Base-by-base conservation (phyloP, 192 early-diverging fungal genomes). In the Rhizoclosmatium sp. region DNA sequence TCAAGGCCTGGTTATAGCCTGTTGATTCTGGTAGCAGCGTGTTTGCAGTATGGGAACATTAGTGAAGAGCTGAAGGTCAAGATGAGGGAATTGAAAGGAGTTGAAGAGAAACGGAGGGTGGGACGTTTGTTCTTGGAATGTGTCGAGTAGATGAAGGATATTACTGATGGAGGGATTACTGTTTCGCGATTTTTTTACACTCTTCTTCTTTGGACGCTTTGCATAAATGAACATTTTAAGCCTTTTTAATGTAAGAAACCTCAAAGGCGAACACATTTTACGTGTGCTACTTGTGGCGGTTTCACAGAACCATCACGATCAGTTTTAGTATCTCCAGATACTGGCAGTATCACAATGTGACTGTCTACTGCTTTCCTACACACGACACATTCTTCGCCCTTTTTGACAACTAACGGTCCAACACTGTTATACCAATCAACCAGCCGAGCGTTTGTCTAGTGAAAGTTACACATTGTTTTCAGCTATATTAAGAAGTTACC, bases 21-120 rank as follows among this genome's bases (percentile, higher is more conserved):
- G 21, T 74, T 90, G 59, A 90, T 90, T 70, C 47, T 87, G 19
- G 85, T 90, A 45, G 89, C 89, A 16, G 89, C 89, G 58, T 88
- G 85, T 68, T 71, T 87, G 51, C 89, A 90, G 80, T 88, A 85
- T 68, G 59, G 78, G 47, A 78, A 61, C 46, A 87, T 87, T 62
- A 45, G 48, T 42, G 73, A 87, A 47, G 84, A 87, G 19, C 44
- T 87, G 23, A 68, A 70, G 45, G 49, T 64, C 23, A 72, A 69
- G 59, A 12, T 44, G 31, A 60, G 60, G 42, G 78, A 80, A n/a
- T 46, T 74, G 31, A 61, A 41, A 41, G 41, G n/a, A 4, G 7
- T 73, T 5, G 71, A 74, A 23, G 71, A 73, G 49, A 10, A 44
- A 46, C 16, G 64, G 47, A 19, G 60, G n/a, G 12, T n/a, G 10